Percentiles rank a stretch among this genome's conserved stretches.
These are phyloP conservation scores for Isabelozyma pseudorhagii DNA, from an alignment of 805 yeast species.

Conservation along the genomic window DNA sequence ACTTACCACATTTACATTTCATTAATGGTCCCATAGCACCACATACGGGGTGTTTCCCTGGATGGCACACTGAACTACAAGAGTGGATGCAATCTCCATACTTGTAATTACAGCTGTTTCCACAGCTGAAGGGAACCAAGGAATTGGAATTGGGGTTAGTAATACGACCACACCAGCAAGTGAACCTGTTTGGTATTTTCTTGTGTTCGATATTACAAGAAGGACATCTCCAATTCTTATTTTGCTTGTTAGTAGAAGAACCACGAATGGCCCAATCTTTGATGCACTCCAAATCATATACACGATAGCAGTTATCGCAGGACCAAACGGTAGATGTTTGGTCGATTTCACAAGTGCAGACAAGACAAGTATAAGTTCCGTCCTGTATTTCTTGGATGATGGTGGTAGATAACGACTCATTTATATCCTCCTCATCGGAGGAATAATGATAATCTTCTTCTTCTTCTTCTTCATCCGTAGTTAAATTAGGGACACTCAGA, in stretches of 20 bases:
- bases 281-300: slow-evolving; percentile 82
- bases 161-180: slow-evolving; percentile 88
- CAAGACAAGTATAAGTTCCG: slow-evolving; percentile 78
- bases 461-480: slow-evolving; percentile 1
- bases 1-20: slow-evolving; percentile 72
- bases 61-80: slow-evolving; percentile 77
- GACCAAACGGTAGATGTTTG: slow-evolving; percentile 70
- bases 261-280: slow-evolving; percentile 83
- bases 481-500: neutral
- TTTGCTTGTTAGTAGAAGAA: slow-evolving; percentile 53
- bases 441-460: slow-evolving; percentile 6
- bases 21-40: slow-evolving; percentile 72
- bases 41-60: slow-evolving; percentile 84
- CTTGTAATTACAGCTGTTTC: slow-evolving; percentile 68
- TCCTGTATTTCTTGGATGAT: slow-evolving; percentile 57
- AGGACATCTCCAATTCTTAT: slow-evolving; percentile 82
- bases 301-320: slow-evolving; percentile 74
- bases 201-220: slow-evolving; percentile 58
- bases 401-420: slow-evolving; percentile 33
- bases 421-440: slow-evolving; percentile 18
- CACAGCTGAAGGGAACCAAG: slow-evolving; percentile 81
- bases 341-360: slow-evolving; percentile 82
- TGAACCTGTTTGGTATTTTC: slow-evolving; percentile 53
- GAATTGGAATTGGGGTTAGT: slow-evolving; percentile 60
- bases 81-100: slow-evolving; percentile 64